Base-by-base conservation (phyloP, 2,329 filamentous ascomycete species). In the Curvularia sp. region DNA sequence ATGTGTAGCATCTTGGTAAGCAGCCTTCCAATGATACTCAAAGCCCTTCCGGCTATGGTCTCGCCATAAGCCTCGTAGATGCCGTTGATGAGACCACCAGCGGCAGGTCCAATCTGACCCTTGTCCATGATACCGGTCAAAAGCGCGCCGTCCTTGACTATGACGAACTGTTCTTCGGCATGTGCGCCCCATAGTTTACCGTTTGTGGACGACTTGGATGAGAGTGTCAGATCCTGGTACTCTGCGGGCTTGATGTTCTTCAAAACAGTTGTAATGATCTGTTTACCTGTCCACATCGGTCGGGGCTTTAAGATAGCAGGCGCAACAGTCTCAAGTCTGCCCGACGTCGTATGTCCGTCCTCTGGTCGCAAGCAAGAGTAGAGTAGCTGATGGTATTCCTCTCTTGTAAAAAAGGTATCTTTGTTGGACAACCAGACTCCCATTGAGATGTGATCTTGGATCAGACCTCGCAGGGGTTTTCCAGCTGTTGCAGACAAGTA, bases 381-480 rank as follows among this genome's bases (percentile, higher is more conserved):
- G 5, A 99, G 83, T n/a, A 99, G 82, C 74, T 98, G 91, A 63
- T 97, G 91, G 74, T 98, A 99, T 59, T 96, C 89, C 34, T 91
- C 90, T 55, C 90, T 86, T 61, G 89, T 89, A 73, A 98, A 97
- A 74, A 97, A 94, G 3, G 90, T 92, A 76, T 99, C 95, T 70
- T 92, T 89, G 77, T 89, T 96, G 56, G 93, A 97, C 55, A 99
- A 86, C 78, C 90, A 89, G 3, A 97, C 92, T 43, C 92, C 93
- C 74, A 99, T 94, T 2, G 94, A 97, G 59, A 99, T 90, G 77
- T 99, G 95, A 83, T 99, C 95, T 79, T 99, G 96, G 79, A 99
- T 99, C 50, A 99, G 81, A 86, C 95, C 95, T 83, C 95, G 86
- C 15, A 99, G 83, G 0, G 95, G 95, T 73, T 97, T 96, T 55